These are phyloP conservation scores for Psilocybe tampanensis DNA, from an alignment of 768 basidiomycete species.

Conservation along the genomic window DNA sequence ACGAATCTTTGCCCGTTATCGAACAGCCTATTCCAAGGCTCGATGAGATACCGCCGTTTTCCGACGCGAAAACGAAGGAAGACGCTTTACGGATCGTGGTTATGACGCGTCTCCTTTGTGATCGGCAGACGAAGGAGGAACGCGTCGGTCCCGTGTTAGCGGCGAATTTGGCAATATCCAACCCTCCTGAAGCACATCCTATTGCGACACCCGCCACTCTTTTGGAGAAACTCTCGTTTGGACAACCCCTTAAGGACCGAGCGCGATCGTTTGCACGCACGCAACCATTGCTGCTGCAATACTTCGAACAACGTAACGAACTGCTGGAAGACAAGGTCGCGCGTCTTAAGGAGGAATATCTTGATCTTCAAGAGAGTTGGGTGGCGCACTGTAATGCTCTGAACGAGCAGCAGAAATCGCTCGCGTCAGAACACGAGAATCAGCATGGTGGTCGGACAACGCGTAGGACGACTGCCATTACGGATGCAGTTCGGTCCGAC, in stretches of 20 bases:
- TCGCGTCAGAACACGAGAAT: constrained; percentile 40
- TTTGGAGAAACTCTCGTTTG: constrained; percentile 48
- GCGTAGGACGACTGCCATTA: constrained; percentile 73
- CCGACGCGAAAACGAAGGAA: constrained; percentile 45
- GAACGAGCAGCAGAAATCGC: constrained; percentile 56
- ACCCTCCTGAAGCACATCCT: constrained; percentile 29
- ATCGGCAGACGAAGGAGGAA: constrained; percentile 63
- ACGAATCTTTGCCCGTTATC: constrained; percentile 2
- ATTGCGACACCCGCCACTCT: constrained; percentile 42
- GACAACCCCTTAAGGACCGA: constrained; percentile 33
- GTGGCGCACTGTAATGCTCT: constrained; percentile 66
- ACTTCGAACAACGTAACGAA: constrained; percentile 55
- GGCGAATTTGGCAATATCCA: constrained; percentile 54
- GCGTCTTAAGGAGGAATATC: constrained; percentile 66
- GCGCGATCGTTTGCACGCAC: constrained; percentile 40
- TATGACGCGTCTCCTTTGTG: constrained; percentile 59
- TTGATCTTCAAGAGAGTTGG: constrained; percentile 73
- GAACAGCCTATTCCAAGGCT: constrained; percentile 14
- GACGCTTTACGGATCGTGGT: constrained; percentile 69
- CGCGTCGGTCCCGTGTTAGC: constrained; percentile 64
- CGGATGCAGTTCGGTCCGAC: constrained; percentile 92
- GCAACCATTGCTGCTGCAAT: constrained; percentile 52
- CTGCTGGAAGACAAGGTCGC: constrained; percentile 55
- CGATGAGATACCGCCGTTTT: constrained; percentile 39
- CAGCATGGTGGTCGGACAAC: constrained; percentile 62